Conservation (phyloP, 169 alveolate genomes). For the Eimeria zaria region DNA sequence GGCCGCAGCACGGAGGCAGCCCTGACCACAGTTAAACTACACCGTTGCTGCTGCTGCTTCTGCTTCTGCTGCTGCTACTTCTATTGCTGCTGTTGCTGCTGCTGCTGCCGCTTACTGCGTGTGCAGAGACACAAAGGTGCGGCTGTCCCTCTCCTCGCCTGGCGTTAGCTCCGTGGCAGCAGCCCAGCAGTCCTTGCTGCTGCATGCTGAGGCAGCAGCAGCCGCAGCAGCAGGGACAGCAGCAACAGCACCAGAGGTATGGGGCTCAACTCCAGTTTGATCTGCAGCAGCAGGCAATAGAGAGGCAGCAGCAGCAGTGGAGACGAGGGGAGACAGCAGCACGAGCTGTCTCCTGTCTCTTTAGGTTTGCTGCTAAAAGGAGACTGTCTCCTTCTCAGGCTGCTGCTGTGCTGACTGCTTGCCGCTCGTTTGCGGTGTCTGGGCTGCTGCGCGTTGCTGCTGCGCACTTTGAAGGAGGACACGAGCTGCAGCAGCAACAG, state of each 20-base stretch:
- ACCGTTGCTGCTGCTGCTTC: constrained; percentile 17
- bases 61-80: constrained; percentile 5
- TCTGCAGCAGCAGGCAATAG: too few species aligned
- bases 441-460: constrained; percentile 60
- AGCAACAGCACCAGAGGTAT: constrained; percentile 37
- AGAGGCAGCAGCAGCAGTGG: constrained; percentile 14
- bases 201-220: not conserved
- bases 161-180: constrained; percentile 50
- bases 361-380: not conserved
- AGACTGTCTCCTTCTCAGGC: constrained; percentile 42
- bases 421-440: constrained; percentile 33
- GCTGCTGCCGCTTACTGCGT: constrained; percentile 37
- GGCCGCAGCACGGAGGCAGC: not conserved
- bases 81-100: constrained; percentile 12
- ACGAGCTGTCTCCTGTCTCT: not conserved
- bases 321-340: constrained; percentile 25
- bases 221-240: not conserved
- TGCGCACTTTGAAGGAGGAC: not conserved
- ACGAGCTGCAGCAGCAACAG: constrained; percentile 23
- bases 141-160: constrained; percentile 23
- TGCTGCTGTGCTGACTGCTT: constrained; percentile 10
- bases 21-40: not conserved
- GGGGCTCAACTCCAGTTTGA: not conserved
- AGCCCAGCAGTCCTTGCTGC: constrained; percentile 40
- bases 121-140: constrained; percentile 18